Evolutionary conservation across 768 basidiomycete genomes (phyloP).

Genomic region (Thelephora ganbajun): DNA sequence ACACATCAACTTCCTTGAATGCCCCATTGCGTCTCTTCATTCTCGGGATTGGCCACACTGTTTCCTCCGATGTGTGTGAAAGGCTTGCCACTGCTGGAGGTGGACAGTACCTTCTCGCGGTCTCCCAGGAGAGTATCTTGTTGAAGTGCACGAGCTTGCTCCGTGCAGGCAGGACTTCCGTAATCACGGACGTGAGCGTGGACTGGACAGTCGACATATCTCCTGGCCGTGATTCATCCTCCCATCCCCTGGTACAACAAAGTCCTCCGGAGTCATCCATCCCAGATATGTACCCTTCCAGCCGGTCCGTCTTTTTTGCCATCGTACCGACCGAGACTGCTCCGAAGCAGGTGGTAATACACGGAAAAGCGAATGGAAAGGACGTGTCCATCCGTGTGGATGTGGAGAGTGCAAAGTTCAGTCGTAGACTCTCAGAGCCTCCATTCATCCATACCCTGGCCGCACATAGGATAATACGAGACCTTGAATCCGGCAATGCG

Average conservation of each 20-base stretch:
- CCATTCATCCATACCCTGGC: conserved; percentile 38
- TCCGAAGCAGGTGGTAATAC: conserved; percentile 17
- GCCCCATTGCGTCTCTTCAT: conserved; percentile 37
- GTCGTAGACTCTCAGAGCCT: conserved; percentile 6
- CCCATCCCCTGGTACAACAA: conserved; percentile 17
- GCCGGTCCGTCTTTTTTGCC: conserved; percentile 21
- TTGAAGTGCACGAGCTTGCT: conserved; percentile 37
- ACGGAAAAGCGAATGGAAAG: conserved; percentile 14
- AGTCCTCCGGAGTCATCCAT: conserved; percentile 15
- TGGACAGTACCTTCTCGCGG: conserved; percentile 34
- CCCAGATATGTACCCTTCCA: conserved; percentile 18
- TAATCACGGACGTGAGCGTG: conserved; percentile 29
- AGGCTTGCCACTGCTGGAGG: conserved; percentile 40
- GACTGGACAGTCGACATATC: conserved; percentile 26
- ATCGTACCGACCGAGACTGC: conserved; percentile 13
- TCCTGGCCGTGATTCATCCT: background rate
- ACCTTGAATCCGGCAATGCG: conserved; percentile 22
- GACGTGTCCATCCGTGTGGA: conserved; percentile 11
- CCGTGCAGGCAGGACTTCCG: conserved; percentile 33
- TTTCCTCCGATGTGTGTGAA: conserved; percentile 38
- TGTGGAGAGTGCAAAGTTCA: conserved; percentile 12
- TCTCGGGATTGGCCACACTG: conserved; percentile 39
- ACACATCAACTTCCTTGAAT: conserved; percentile 20
- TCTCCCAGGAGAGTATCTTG: conserved; percentile 28
- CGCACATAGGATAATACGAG: conserved; percentile 40